Conservation (phyloP, 495 filamentous ascomycete genomes). For the Neurospora cerealis region DNA sequence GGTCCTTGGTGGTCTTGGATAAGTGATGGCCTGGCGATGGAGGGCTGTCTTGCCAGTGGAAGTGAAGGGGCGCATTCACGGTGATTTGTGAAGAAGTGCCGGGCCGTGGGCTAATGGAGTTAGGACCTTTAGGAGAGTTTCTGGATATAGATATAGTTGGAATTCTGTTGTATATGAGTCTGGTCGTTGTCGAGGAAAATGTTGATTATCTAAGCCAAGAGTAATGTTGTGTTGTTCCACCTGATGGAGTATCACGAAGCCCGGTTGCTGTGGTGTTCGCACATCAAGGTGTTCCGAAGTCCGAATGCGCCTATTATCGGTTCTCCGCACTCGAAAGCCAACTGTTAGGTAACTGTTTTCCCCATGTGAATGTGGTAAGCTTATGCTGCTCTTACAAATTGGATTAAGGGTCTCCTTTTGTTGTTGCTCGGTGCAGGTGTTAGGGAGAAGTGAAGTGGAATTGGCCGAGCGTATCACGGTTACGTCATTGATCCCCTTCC, state of each 20-base stretch:
- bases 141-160: background rate
- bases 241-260: background rate
- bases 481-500: background rate
- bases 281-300: background rate
- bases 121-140: background rate
- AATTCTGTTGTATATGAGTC: background rate
- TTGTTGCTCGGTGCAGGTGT: background rate
- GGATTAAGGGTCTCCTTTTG: background rate
- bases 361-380: background rate
- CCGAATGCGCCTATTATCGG: background rate
- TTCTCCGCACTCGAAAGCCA: background rate
- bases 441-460: background rate
- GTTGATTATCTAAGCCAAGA: background rate
- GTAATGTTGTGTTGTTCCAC: background rate
- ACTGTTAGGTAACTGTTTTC: background rate
- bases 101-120: background rate
- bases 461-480: background rate
- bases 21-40: background rate
- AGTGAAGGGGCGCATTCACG: background rate
- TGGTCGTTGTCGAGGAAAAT: background rate
- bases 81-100: background rate
- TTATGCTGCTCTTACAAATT: background rate
- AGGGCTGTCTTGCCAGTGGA: background rate
- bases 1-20: background rate
- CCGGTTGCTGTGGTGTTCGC: background rate